Evolutionary conservation across 495 filamentous ascomycete species (phyloP).

Genomic region (Annulohypoxylon nitens): DNA sequence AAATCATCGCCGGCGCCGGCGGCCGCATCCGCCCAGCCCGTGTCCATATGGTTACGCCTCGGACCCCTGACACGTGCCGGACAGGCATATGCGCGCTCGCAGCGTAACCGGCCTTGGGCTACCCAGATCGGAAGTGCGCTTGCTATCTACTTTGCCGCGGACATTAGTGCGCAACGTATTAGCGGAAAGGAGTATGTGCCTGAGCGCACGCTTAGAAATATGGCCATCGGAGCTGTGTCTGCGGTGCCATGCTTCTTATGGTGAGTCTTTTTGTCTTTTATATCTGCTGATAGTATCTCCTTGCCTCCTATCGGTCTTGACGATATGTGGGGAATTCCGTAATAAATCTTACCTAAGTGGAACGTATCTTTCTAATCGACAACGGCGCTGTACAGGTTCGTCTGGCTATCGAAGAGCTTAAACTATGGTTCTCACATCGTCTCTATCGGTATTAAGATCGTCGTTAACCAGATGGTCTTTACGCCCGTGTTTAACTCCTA

Average conservation of each 20-base stretch:
- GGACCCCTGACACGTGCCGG: conserved; percentile 72
- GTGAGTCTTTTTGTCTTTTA: conserved; percentile 58
- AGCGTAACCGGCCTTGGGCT: conserved; percentile 76
- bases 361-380: background rate
- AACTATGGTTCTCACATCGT: conserved; percentile 80
- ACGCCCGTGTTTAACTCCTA: conserved; percentile 90
- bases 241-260: conserved; percentile 86
- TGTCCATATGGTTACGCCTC: conserved; percentile 65
- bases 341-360: background rate
- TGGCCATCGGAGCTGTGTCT: conserved; percentile 77
- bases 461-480: conserved; percentile 84
- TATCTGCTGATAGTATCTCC: background rate
- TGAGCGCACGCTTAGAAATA: conserved; percentile 74
- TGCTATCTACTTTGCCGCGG: conserved; percentile 82
- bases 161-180: conserved; percentile 81
- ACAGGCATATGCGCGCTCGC: conserved; percentile 76
- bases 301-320: background rate
- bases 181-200: conserved; percentile 74
- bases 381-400: conserved; percentile 69
- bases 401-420: conserved; percentile 82
- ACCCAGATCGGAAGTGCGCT: conserved; percentile 83
- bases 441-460: conserved; percentile 79
- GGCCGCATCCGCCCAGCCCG: conserved; percentile 42
- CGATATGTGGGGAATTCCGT: background rate
- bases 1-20: conserved; percentile 21